These are phyloP conservation scores for Monilinia polystroma DNA, from an alignment of 2,329 filamentous ascomycete species.

Conservation along the genomic window DNA sequence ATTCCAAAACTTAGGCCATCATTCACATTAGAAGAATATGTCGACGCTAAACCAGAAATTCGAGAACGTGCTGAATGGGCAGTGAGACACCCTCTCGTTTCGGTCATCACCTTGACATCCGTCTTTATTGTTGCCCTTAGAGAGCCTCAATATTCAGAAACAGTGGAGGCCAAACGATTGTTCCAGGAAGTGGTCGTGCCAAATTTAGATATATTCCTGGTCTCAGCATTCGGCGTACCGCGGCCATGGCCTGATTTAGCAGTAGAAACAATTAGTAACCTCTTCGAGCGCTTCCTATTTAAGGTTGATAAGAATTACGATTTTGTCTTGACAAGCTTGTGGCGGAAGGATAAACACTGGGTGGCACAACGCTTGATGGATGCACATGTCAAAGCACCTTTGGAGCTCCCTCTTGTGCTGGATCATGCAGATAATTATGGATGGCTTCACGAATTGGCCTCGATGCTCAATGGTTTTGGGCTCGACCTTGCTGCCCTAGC, in stretches of 20 bases:
- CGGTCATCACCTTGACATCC: slow-evolving; percentile 74
- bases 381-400: slow-evolving; percentile 67
- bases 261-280: slow-evolving; percentile 69
- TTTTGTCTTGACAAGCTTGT: slow-evolving; percentile 87
- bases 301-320: slow-evolving; percentile 76
- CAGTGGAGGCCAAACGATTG: slow-evolving; percentile 61
- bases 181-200: slow-evolving; percentile 68
- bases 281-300: slow-evolving; percentile 80
- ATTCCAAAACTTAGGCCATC: slow-evolving; percentile 80
- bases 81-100: slow-evolving; percentile 82
- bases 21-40: slow-evolving; percentile 66
- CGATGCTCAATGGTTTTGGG: slow-evolving; percentile 68
- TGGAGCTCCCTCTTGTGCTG: slow-evolving; percentile 66
- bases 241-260: slow-evolving; percentile 76
- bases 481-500: slow-evolving; percentile 84
- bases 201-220: slow-evolving; percentile 75
- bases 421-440: slow-evolving; percentile 78
- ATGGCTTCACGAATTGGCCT: slow-evolving; percentile 79
- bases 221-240: slow-evolving; percentile 73
- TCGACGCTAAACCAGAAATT: slow-evolving; percentile 58
- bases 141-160: slow-evolving; percentile 60
- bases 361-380: slow-evolving; percentile 78
- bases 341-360: slow-evolving; percentile 88
- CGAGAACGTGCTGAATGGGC: slow-evolving; percentile 63
- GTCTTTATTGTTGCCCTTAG: slow-evolving; percentile 65